These are phyloP conservation scores for Saccharomycopsis sp. DNA, from an alignment of 805 yeast genomes.

Conservation along the genomic window DNA sequence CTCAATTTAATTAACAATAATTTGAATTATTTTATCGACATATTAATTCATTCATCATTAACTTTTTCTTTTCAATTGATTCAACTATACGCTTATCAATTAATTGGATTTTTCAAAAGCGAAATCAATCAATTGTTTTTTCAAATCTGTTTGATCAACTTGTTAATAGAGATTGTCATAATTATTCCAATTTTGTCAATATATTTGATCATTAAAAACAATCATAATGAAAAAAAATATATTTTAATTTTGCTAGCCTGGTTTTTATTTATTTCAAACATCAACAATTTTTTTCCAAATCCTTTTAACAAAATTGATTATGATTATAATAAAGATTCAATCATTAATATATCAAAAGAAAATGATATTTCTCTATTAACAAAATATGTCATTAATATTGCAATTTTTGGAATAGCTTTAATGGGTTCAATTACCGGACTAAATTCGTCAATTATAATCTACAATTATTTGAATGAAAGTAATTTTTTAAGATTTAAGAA, in stretches of 20 bases:
- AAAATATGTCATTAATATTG: constrained; percentile 4
- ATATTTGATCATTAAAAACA: constrained; percentile 3
- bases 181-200: constrained; percentile 9
- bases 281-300: too few relatives aligned
- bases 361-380: not conserved
- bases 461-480: not conserved
- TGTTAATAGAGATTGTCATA: constrained; percentile 2
- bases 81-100: constrained; percentile 10
- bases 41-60: too few relatives aligned
- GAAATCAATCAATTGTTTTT: constrained; percentile 5
- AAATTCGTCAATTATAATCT: constrained; percentile 4
- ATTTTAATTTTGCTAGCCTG: too few relatives aligned
- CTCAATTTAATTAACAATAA: too few relatives aligned
- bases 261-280: too few relatives aligned
- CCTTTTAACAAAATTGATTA: too few relatives aligned
- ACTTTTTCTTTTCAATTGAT: constrained; percentile 8
- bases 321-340: too few relatives aligned
- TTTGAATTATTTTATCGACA: too few relatives aligned
- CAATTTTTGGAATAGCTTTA: constrained; percentile 11
- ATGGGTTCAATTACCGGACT: constrained; percentile 17
- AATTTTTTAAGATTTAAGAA: not conserved
- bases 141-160: constrained; percentile 1
- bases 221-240: too few relatives aligned
- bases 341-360: not conserved
- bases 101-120: constrained; percentile 2